A percentile compares a stretch with the other conserved stretches of the same genome.
Conservation (phyloP, 2,329 filamentous ascomycete species). For the Magnaporthales sp. region DNA sequence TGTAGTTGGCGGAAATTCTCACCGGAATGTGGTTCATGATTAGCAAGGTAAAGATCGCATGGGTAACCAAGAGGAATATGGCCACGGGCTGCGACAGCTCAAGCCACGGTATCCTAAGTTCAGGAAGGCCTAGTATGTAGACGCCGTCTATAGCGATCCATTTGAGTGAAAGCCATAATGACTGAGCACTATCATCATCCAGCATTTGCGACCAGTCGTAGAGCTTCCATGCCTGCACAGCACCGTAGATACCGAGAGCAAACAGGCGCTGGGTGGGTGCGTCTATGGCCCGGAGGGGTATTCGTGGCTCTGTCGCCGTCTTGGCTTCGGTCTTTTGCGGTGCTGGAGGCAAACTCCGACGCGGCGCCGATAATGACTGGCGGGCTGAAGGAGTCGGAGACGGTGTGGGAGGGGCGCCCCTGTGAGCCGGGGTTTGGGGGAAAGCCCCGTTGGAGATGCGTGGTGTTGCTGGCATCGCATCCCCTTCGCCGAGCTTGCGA, state of each 20-base stretch:
- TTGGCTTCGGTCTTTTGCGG: conserved; percentile 28
- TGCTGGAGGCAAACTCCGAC: conserved; percentile 31
- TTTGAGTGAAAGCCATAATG: conserved; percentile 87
- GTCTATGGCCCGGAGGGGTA: conserved; percentile 75
- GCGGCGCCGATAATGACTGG: not conserved
- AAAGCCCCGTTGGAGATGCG: conserved; percentile 17
- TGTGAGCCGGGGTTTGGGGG: conserved; percentile 15
- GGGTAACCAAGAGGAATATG: conserved; percentile 59
- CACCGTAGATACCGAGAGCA: conserved; percentile 68
- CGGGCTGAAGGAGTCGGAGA: conserved; percentile 2
- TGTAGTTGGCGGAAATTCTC: conserved; percentile 21
- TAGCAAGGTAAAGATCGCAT: conserved; percentile 70
- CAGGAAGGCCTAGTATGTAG: conserved; percentile 80
- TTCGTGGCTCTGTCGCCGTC: conserved; percentile 49
- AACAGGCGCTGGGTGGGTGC: conserved; percentile 88
- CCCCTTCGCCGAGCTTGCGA: not conserved
- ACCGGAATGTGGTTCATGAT: conserved; percentile 84
- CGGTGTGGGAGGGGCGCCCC: conserved; percentile 12
- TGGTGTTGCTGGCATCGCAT: conserved; percentile 18
- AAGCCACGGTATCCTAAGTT: conserved; percentile 90
- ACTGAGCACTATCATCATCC: conserved; percentile 68
- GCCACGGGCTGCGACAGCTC: conserved; percentile 76
- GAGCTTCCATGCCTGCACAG: conserved; percentile 71
- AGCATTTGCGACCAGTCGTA: conserved; percentile 78
- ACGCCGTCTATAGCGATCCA: conserved; percentile 82